phyloP scores from a whole-genome alignment of 768 basidiomycete genomes.

The Boletus rubropictus region DNA sequence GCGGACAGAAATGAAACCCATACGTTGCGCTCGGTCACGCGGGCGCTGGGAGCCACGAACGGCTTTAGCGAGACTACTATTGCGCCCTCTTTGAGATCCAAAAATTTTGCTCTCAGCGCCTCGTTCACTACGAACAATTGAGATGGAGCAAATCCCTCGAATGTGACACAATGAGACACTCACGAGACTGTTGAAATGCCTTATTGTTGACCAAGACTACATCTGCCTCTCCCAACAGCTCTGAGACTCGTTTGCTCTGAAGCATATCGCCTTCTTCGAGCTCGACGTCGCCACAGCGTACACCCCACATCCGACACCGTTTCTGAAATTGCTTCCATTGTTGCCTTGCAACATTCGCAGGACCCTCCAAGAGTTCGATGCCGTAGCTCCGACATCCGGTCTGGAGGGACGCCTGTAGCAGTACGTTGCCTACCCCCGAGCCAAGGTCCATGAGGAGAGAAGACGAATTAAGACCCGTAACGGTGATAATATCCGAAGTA shows the following conservation, averaged over 20 bases:
- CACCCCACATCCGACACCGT: constrained; percentile 89
- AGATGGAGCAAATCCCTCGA: constrained; percentile 1
- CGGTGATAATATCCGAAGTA: constrained; percentile 46
- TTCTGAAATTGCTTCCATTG: constrained; percentile 71
- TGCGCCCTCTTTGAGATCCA: constrained; percentile 92
- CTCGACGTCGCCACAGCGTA: constrained; percentile 68
- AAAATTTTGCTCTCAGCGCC: constrained; percentile 77
- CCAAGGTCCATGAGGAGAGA: constrained; percentile 81
- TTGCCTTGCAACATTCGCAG: constrained; percentile 71
- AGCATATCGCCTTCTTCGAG: constrained; percentile 87
- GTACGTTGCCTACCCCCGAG: constrained; percentile 81
- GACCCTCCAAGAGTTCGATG: constrained; percentile 71
- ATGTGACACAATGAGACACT: constrained; percentile 30
- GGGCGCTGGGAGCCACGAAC: constrained; percentile 70
- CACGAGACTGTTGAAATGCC: constrained; percentile 68
- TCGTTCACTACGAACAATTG: constrained; percentile 63
- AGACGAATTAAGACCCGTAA: constrained; percentile 44
- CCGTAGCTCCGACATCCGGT: constrained; percentile 75
- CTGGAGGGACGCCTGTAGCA: constrained; percentile 76
- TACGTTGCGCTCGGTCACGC: constrained; percentile 81
- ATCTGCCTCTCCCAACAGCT: constrained; percentile 75
- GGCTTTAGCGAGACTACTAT: constrained; percentile 85
- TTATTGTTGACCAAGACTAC: constrained; percentile 90
- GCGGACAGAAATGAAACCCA: constrained; percentile 18
- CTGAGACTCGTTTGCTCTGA: constrained; percentile 54